Evolutionary conservation across 2,329 filamentous ascomycete genomes (phyloP).

Genomic region (Colletotrichum sp.): DNA sequence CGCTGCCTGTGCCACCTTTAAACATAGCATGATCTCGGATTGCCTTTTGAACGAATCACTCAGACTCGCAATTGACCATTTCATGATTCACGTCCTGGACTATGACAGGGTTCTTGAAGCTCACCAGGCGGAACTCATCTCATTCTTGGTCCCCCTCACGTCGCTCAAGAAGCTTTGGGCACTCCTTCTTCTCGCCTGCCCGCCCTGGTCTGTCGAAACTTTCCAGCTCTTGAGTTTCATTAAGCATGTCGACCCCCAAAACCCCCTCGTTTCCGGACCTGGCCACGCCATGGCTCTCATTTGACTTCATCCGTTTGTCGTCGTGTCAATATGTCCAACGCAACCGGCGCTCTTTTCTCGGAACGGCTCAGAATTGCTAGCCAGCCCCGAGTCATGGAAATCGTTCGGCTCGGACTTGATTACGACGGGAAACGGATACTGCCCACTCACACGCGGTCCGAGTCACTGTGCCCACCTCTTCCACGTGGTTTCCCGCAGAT

Average conservation of each 20-base stretch:
- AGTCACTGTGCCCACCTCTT: not conserved
- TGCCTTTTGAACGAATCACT: not conserved
- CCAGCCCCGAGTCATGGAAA: conserved; percentile 1
- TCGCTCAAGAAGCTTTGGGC: not conserved
- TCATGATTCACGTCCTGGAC: not conserved
- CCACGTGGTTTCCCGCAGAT: conserved; percentile 16
- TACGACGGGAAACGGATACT: not conserved
- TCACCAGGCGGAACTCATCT: not conserved
- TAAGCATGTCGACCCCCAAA: not conserved
- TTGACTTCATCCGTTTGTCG: not conserved
- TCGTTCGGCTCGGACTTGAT: not conserved
- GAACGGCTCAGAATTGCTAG: not conserved
- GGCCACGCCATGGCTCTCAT: not conserved
- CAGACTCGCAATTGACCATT: not conserved
- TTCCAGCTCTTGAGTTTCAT: not conserved
- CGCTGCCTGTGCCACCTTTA: not conserved
- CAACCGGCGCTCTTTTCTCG: not conserved
- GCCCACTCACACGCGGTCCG: not conserved
- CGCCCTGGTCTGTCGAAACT: not conserved
- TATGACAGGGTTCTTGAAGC: not conserved
- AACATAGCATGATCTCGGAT: not conserved
- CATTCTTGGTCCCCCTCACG: not conserved
- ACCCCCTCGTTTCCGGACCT: not conserved
- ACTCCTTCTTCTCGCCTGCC: not conserved
- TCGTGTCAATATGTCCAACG: not conserved